Conservation (phyloP, 495 filamentous ascomycete species). For the Lasiosphaeria ovina region DNA sequence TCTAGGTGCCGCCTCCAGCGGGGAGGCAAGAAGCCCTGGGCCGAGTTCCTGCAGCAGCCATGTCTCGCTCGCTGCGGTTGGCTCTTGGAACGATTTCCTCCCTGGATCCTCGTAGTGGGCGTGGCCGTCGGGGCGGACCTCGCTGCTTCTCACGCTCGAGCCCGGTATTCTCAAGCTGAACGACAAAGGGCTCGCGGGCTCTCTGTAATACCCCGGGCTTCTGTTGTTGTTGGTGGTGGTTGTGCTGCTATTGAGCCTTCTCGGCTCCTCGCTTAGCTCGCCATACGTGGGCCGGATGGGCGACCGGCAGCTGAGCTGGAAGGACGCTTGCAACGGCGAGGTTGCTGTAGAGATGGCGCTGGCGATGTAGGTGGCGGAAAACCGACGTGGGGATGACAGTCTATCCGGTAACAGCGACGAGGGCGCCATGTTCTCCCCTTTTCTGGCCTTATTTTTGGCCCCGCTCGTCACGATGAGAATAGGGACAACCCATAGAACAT, state of each 20-base stretch:
- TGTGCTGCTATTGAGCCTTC: not conserved
- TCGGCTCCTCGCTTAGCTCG: not conserved
- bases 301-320: constrained; percentile 29
- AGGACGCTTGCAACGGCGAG: constrained; percentile 26
- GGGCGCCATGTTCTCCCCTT: not conserved
- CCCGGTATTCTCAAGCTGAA: not conserved
- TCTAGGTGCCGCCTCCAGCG: no score
- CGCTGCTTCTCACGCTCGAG: not conserved
- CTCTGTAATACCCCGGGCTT: no score
- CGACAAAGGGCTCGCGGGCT: not conserved
- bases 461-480: no score
- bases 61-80: not conserved
- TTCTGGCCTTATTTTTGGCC: no score
- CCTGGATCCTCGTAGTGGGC: not conserved
- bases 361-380: constrained; percentile 15
- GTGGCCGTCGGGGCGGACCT: no score
- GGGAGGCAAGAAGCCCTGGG: no score
- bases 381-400: not conserved
- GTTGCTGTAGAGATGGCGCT: constrained; percentile 33
- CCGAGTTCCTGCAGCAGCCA: not conserved
- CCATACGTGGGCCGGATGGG: constrained; percentile 21
- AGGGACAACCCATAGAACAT: no score
- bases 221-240: no score
- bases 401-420: not conserved
- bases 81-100: not conserved